Evolutionary conservation across 2,329 filamentous ascomycete genomes (phyloP).

Genomic region (Trichoderma sp.): DNA sequence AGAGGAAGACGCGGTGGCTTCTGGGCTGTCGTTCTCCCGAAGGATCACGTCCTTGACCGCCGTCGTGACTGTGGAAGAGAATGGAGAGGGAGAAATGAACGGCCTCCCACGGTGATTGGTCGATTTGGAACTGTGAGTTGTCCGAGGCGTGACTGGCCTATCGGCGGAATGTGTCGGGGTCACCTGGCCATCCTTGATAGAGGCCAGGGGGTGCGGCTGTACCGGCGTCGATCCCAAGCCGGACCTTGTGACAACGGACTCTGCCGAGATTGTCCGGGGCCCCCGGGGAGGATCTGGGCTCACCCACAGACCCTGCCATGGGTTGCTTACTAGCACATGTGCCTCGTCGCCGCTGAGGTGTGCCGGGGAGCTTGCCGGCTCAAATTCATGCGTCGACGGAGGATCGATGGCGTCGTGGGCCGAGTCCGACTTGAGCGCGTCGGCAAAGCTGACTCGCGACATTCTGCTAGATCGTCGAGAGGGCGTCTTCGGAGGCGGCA

Average conservation of each 20-base stretch:
- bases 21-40: conserved; percentile 47
- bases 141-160: conserved; percentile 37
- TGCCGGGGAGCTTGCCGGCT: conserved; percentile 39
- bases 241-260: conserved; percentile 40
- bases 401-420: conserved; percentile 43
- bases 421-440: conserved; percentile 43
- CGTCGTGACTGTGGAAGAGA: conserved; percentile 61
- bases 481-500: conserved; percentile 34
- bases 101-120: conserved; percentile 45
- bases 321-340: conserved; percentile 47
- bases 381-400: conserved; percentile 42
- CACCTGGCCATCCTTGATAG: conserved; percentile 37
- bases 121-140: conserved; percentile 37
- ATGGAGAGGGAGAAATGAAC: conserved; percentile 61
- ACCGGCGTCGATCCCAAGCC: conserved; percentile 34
- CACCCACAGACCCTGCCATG: conserved; percentile 47
- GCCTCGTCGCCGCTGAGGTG: conserved; percentile 43
- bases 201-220: conserved; percentile 40
- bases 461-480: conserved; percentile 54
- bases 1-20: conserved; percentile 49
- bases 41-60: conserved; percentile 60
- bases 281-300: conserved; percentile 40
- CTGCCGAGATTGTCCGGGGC: conserved; percentile 44
- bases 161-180: conserved; percentile 34
- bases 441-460: conserved; percentile 51